These are phyloP conservation scores for Xylariaceae sp. DNA, from an alignment of 2,329 filamentous ascomycete species.

Conservation along the genomic window DNA sequence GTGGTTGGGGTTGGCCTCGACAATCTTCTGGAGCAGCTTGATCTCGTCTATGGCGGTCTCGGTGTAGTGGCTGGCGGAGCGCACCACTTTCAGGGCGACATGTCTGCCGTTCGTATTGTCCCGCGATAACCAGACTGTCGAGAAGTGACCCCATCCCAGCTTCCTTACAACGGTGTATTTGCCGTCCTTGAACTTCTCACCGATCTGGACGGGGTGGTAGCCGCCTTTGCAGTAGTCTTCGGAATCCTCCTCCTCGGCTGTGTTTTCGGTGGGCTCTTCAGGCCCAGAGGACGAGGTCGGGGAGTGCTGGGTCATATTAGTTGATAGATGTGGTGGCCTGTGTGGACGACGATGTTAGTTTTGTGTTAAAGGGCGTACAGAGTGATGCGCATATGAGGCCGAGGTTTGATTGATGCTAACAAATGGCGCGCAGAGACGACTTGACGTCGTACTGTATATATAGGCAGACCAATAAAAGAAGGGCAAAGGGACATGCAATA, in stretches of 20 bases:
- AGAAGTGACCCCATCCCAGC: constrained; percentile 97
- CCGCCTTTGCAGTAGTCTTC: constrained; percentile 99
- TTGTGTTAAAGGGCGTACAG: constrained; percentile 9
- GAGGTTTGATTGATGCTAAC: too few species aligned
- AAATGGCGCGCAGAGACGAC: constrained; percentile 3
- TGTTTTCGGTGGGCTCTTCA: constrained; percentile 83
- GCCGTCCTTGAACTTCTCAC: constrained; percentile 95
- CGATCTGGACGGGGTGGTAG: constrained; percentile 90
- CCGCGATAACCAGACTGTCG: constrained; percentile 81
- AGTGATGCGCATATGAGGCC: constrained; percentile 4
- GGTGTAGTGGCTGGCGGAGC: constrained; percentile 96
- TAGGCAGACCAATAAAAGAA: too few species aligned
- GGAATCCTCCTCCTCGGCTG: constrained; percentile 95
- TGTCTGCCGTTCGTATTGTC: constrained; percentile 89
- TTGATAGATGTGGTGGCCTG: constrained; percentile 51
- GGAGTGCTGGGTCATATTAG: constrained; percentile 60
- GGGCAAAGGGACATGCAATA: too few species aligned
- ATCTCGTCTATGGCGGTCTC: constrained; percentile 99
- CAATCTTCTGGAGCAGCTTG: constrained; percentile 94
- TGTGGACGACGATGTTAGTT: constrained; percentile 29
- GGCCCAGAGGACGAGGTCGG: constrained; percentile 71
- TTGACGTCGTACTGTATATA: constrained; percentile 6
- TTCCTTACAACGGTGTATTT: constrained; percentile 96
- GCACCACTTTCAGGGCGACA: constrained; percentile 95
- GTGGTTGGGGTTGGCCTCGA: constrained; percentile 89